phyloP scores from a whole-genome alignment of 306 rosid species.

The Pterocarpus macrocarpus region DNA sequence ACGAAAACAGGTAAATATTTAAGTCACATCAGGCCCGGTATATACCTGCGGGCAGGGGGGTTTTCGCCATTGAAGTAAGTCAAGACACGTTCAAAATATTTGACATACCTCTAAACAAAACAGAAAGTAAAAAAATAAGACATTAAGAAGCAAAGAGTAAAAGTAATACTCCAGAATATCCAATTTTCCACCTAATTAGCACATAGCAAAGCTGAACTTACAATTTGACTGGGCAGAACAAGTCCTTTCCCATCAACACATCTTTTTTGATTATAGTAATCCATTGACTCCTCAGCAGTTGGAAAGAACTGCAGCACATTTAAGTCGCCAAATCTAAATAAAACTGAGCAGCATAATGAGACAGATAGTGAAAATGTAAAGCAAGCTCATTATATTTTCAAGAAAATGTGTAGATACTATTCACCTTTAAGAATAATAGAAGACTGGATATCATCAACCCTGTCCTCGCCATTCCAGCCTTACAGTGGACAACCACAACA shows the following conservation, averaged over 20 bases:
- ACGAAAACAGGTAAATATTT: slow-evolving; percentile 29
- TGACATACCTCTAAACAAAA: slow-evolving; percentile 82
- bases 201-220: slow-evolving; percentile 58
- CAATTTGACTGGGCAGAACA: slow-evolving; percentile 97
- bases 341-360: slow-evolving; percentile 23
- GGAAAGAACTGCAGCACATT: slow-evolving; percentile 85
- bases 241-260: slow-evolving; percentile 96
- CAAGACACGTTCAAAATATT: slow-evolving; percentile 87
- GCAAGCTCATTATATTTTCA: slow-evolving; percentile 25
- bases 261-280: slow-evolving; percentile 96
- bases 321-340: slow-evolving; percentile 33
- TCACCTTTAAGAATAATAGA: slow-evolving; percentile 88
- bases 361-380: slow-evolving; percentile 31
- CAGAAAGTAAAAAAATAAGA: slow-evolving; percentile 22
- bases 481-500: slow-evolving; percentile 98
- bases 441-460: slow-evolving; percentile 99
- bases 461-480: slow-evolving; percentile 99
- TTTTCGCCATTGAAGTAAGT: slow-evolving; percentile 91
- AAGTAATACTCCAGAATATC: slow-evolving; percentile 31
- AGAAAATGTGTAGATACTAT: slow-evolving; percentile 32
- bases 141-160: slow-evolving; percentile 9
- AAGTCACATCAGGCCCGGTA: slow-evolving; percentile 31
- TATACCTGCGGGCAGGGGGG: slow-evolving; percentile 94
- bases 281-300: slow-evolving; percentile 97
- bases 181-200: slow-evolving; percentile 37